phyloP scores from a whole-genome alignment of 2,329 filamentous ascomycete species.

The Ophiostoma montium region DNA sequence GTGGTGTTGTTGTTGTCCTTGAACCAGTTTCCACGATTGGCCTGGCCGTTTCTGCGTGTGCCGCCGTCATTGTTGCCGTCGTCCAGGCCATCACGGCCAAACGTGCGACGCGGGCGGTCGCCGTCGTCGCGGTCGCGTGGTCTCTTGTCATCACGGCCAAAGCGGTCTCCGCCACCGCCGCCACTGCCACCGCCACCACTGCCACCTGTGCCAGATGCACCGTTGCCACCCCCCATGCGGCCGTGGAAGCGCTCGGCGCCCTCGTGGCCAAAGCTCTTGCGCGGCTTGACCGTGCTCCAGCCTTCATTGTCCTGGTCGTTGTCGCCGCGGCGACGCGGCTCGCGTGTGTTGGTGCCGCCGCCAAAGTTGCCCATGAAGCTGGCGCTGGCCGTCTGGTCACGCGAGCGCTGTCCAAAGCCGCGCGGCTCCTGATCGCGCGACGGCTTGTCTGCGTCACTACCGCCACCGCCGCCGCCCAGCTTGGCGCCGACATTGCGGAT shows the following conservation, averaged over 20 bases:
- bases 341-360: constrained; percentile 29
- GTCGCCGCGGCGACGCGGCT: constrained; percentile 37
- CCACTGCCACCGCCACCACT: constrained; percentile 13
- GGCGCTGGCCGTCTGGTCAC: constrained; percentile 19
- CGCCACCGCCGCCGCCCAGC: constrained; percentile 30
- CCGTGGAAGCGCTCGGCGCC: constrained; percentile 52
- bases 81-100: constrained; percentile 24
- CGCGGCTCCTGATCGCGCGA: constrained; percentile 37
- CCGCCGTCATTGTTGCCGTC: constrained; percentile 38
- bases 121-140: constrained; percentile 32
- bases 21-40: constrained; percentile 51
- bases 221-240: constrained; percentile 13
- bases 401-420: constrained; percentile 42
- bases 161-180: constrained; percentile 32
- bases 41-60: constrained; percentile 22
- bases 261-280: constrained; percentile 59
- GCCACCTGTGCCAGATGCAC: constrained; percentile 29
- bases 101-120: constrained; percentile 18
- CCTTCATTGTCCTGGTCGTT: constrained; percentile 51
- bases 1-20: constrained; percentile 31
- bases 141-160: constrained; percentile 42
- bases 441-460: constrained; percentile 39
- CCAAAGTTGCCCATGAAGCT: constrained; percentile 25
- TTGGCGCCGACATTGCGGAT: constrained; percentile 30
- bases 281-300: constrained; percentile 60